phyloP scores from a whole-genome alignment of 306 rosid genomes.

The Sechiopsis laciniata region DNA sequence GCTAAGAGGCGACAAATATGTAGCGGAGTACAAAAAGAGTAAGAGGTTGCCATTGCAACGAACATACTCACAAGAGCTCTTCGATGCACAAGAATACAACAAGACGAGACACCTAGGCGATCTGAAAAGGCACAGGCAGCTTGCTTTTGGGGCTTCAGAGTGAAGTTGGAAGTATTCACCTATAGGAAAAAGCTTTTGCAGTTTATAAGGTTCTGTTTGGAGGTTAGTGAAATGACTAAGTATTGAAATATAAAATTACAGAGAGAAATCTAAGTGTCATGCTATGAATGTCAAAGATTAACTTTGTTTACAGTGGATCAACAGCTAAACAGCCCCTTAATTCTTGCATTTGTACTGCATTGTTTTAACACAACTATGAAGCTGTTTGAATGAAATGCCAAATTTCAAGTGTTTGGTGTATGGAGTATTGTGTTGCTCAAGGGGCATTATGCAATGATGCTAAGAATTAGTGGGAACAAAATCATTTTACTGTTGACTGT shows the following conservation, averaged over 20 bases:
- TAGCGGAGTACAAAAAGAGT: slow-evolving; percentile 23
- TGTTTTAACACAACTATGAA: neutral
- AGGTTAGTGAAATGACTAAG: neutral
- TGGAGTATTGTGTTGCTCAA: too few relatives aligned
- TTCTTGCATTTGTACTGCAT: neutral
- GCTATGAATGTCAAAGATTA: neutral
- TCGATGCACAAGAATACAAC: slow-evolving; percentile 77
- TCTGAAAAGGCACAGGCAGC: slow-evolving; percentile 41
- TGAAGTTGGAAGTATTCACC: neutral
- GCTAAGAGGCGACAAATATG: slow-evolving; percentile 49
- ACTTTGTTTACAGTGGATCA: neutral
- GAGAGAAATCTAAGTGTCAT: neutral
- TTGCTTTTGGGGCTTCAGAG: slow-evolving; percentile 41
- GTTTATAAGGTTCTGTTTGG: neutral
- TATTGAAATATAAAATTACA: neutral
- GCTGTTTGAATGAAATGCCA: neutral
- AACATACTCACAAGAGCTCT: slow-evolving; percentile 74
- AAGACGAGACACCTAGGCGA: slow-evolving; percentile 60
- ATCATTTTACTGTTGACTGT: too few relatives aligned
- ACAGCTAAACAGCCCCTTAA: neutral
- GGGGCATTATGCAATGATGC: too few relatives aligned
- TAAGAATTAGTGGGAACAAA: too few relatives aligned
- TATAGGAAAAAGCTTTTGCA: neutral
- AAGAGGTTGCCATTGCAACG: slow-evolving; percentile 35
- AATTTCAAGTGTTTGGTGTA: neutral